phyloP scores from a whole-genome alignment of 208 protist genomes.

The Porcisia deanei region DNA sequence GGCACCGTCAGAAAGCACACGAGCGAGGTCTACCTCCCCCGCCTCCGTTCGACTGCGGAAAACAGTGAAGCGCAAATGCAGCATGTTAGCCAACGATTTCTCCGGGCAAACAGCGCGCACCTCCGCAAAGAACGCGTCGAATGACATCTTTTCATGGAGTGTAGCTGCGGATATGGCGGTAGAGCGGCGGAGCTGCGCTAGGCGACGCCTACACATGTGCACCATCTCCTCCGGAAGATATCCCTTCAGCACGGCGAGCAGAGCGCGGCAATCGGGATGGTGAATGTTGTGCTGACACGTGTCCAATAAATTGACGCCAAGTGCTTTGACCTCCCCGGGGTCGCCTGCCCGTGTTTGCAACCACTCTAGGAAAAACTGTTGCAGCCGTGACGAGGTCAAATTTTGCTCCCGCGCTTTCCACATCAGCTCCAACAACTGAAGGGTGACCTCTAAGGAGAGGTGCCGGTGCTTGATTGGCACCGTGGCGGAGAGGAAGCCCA shows the following conservation, averaged over 20 bases:
- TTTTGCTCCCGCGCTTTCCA: conserved; percentile 52
- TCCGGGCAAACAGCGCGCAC: conserved; percentile 68
- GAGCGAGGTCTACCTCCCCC: conserved; percentile 16
- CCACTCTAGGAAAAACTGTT: conserved; percentile 69
- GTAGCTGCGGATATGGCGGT: conserved; percentile 6
- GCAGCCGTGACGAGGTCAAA: conserved; percentile 28
- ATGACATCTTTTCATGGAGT: conserved; percentile 27
- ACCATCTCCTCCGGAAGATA: conserved; percentile 75
- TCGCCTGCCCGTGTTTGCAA: conserved; percentile 50
- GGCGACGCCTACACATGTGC: conserved; percentile 38
- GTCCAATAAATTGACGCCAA: conserved; percentile 73
- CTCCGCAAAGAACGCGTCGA: conserved; percentile 37
- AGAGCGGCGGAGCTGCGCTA: conserved; percentile 34
- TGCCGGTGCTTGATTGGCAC: conserved; percentile 68
- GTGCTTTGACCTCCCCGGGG: conserved; percentile 37
- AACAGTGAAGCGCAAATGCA: conserved; percentile 71
- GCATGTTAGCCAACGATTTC: conserved; percentile 68
- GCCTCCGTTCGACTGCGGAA: conserved; percentile 18
- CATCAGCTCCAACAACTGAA: conserved; percentile 54
- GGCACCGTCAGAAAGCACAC: conserved; percentile 37
- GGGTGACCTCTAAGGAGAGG: conserved; percentile 40
- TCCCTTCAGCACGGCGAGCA: conserved; percentile 57
- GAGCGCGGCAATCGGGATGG: conserved; percentile 68
- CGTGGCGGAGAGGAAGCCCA: conserved; percentile 57
- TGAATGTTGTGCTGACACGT: conserved; percentile 61